Percentiles rank a stretch among this genome's conserved stretches.
These are phyloP conservation scores for Trichoderma gracile DNA, from an alignment of 2,329 filamentous ascomycete genomes.

Conservation along the genomic window DNA sequence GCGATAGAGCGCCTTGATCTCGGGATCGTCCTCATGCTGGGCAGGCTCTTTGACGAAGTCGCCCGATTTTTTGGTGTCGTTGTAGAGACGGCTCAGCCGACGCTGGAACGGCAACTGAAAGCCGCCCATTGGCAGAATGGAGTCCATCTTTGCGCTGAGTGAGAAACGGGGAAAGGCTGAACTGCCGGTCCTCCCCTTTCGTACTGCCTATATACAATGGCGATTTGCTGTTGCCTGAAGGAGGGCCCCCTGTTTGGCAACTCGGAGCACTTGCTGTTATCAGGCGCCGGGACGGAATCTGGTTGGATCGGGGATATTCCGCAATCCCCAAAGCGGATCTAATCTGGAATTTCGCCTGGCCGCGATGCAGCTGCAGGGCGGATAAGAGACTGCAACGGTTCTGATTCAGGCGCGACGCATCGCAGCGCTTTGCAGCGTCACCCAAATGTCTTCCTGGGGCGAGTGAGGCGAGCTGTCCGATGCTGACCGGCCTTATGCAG, in stretches of 20 bases:
- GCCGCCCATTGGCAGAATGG: conserved; percentile 52
- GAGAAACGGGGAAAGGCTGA: background rate
- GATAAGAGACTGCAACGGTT: conserved; percentile 10
- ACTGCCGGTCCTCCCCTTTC: background rate
- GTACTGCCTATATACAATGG: conserved; percentile 16
- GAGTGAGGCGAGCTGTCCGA: background rate
- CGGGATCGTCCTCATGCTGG: conserved; percentile 65
- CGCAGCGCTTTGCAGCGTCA: conserved; percentile 16
- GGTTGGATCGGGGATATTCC: conserved; percentile 18
- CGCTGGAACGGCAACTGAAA: conserved; percentile 61
- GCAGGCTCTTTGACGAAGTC: conserved; percentile 69
- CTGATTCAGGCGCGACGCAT: conserved; percentile 19
- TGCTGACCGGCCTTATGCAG: conserved; percentile 15
- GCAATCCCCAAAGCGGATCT: conserved; percentile 14
- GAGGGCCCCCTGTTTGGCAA: conserved; percentile 5
- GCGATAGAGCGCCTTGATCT: conserved; percentile 70
- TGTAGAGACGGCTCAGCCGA: conserved; percentile 71
- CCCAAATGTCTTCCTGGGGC: background rate
- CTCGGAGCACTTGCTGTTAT: conserved; percentile 6
- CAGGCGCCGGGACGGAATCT: conserved; percentile 16
- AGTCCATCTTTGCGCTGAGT: conserved; percentile 45
- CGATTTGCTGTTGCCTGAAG: conserved; percentile 26
- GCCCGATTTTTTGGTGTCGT: conserved; percentile 76
- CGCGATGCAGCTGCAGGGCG: conserved; percentile 21
- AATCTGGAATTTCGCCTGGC: conserved; percentile 17